Percentiles rank a stretch among this genome's conserved stretches.
Evolutionary conservation across 495 filamentous ascomycete species (phyloP).

Genomic region (Friedmanniomyces endolithicus): DNA sequence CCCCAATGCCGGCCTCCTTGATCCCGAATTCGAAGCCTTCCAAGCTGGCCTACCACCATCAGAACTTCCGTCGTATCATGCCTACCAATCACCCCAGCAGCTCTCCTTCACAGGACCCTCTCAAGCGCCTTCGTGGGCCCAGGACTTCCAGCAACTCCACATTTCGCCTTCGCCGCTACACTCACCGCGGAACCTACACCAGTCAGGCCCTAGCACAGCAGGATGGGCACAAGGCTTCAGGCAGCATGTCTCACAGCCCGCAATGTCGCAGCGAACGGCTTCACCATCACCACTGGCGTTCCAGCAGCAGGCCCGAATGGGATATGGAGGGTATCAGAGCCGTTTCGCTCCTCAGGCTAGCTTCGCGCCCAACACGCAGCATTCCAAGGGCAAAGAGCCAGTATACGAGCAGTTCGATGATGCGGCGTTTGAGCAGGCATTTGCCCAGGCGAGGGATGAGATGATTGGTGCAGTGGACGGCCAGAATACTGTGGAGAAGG

Average conservation of each 20-base stretch:
- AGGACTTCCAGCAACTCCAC: slow-evolving; percentile 31
- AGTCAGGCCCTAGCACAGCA: not conserved
- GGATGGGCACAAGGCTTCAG: slow-evolving; percentile 19
- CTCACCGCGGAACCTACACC: slow-evolving; percentile 1
- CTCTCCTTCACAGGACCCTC: slow-evolving; percentile 18
- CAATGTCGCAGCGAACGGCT: slow-evolving; percentile 1
- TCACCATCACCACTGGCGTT: slow-evolving; percentile 13
- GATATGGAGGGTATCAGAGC: slow-evolving; percentile 14
- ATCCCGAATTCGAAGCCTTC: slow-evolving; percentile 61
- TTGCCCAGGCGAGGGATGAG: slow-evolving; percentile 30
- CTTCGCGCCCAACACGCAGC: not conserved
- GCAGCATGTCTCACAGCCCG: slow-evolving; percentile 7
- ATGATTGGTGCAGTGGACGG: slow-evolving; percentile 12
- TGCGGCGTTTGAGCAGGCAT: slow-evolving; percentile 52
- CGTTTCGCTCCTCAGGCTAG: not conserved
- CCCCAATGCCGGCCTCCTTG: slow-evolving; percentile 43
- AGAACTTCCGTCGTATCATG: slow-evolving; percentile 17
- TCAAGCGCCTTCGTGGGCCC: slow-evolving; percentile 25
- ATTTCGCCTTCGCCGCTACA: slow-evolving; percentile 15
- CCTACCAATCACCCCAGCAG: slow-evolving; percentile 4
- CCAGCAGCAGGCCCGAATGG: slow-evolving; percentile 25
- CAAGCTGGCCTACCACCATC: slow-evolving; percentile 41
- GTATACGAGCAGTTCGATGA: slow-evolving; percentile 39
- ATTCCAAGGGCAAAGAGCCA: slow-evolving; percentile 13
- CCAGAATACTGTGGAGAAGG: not conserved